Conservation (phyloP, 2,329 filamentous ascomycete species). For the Zalaria obscura region DNA sequence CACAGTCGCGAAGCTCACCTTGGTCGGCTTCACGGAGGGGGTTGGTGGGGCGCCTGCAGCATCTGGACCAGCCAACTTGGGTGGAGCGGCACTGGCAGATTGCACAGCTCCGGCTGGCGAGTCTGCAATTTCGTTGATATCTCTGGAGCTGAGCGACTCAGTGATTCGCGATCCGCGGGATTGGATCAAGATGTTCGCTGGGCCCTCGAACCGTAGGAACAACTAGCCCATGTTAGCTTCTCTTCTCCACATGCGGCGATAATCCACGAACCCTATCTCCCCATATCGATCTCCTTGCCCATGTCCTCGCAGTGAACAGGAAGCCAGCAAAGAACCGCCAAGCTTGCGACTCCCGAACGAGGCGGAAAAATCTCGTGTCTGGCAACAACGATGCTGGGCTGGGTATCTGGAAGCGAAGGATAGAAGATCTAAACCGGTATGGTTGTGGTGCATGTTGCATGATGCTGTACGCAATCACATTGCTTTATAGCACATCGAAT, state of each 20-base stretch:
- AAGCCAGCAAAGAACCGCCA: constrained; percentile 58
- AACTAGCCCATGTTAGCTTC: constrained; percentile 29
- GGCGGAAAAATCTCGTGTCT: constrained; percentile 57
- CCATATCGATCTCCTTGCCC: constrained; percentile 72
- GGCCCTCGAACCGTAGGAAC: constrained; percentile 81
- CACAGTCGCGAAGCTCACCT: constrained; percentile 20
- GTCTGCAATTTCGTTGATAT: constrained; percentile 85
- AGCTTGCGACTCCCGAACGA: constrained; percentile 54
- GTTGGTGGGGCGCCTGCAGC: constrained; percentile 7
- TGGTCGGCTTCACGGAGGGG: constrained; percentile 12
- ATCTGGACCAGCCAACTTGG: constrained; percentile 16
- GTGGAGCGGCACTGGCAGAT: constrained; percentile 37
- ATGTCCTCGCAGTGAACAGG: constrained; percentile 58
- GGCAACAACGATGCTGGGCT: constrained; percentile 49
- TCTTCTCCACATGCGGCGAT: no score
- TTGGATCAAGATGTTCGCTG: constrained; percentile 73
- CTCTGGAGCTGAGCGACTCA: constrained; percentile 61
- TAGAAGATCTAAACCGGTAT: constrained; percentile 73
- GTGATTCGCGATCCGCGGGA: constrained; percentile 67
- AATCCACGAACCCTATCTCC: constrained; percentile 53
- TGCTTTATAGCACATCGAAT: constrained; percentile 30
- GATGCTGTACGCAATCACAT: constrained; percentile 81
- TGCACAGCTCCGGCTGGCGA: constrained; percentile 57
- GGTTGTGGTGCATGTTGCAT: constrained; percentile 60
- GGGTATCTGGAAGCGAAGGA: constrained; percentile 65